Evolutionary conservation across 495 filamentous ascomycete genomes (phyloP).

Genomic region (Penicillium bovifimosum): DNA sequence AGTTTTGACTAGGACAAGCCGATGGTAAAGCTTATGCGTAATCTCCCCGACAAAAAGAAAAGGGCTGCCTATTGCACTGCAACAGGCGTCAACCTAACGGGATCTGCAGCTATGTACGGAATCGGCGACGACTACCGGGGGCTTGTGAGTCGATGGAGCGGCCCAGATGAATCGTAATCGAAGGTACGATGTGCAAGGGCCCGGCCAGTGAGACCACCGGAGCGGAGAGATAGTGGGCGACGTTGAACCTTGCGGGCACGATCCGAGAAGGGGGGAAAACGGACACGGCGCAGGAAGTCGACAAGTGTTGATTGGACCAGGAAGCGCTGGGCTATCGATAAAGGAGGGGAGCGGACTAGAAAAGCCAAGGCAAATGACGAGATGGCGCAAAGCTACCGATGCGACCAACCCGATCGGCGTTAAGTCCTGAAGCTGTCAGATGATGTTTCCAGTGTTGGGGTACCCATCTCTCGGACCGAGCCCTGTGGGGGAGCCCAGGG

Average conservation of each 20-base stretch:
- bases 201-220: constrained; percentile 11
- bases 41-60: background rate
- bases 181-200: constrained; percentile 13
- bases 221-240: constrained; percentile 10
- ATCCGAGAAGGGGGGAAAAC: constrained; percentile 8
- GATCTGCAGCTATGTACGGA: constrained; percentile 12
- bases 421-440: constrained; percentile 22
- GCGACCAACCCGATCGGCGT: constrained; percentile 25
- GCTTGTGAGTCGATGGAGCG: constrained; percentile 5
- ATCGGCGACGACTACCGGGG: background rate
- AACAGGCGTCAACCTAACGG: background rate
- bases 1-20: background rate
- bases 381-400: constrained; percentile 28
- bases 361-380: constrained; percentile 22
- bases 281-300: constrained; percentile 5
- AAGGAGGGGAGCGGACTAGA: constrained; percentile 9
- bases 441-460: constrained; percentile 11
- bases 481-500: background rate
- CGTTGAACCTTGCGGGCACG: constrained; percentile 19
- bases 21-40: background rate
- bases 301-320: constrained; percentile 20
- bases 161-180: constrained; percentile 10
- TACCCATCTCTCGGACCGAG: constrained; percentile 3
- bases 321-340: constrained; percentile 23
- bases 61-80: constrained; percentile 8